phyloP scores from a whole-genome alignment of 257 asterid genomes.

The Nicotiana knightiana region DNA sequence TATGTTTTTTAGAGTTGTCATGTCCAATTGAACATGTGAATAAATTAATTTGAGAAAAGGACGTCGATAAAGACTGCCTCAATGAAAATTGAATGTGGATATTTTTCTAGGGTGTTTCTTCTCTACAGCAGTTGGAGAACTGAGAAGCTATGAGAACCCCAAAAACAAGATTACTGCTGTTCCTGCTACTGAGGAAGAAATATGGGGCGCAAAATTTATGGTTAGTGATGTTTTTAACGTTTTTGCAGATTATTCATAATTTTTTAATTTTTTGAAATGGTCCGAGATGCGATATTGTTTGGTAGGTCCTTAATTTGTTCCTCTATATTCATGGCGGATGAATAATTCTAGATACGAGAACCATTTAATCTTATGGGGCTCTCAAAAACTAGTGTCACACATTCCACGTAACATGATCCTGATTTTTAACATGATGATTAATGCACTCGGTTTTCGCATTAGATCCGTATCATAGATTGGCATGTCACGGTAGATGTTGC shows the following conservation, averaged over 20 bases:
- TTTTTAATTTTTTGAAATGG: background rate
- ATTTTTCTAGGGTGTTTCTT: slow-evolving; percentile 72
- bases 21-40: background rate
- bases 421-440: background rate
- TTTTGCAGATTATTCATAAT: background rate
- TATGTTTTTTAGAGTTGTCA: background rate
- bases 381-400: background rate
- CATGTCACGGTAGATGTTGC: background rate
- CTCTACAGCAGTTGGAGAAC: slow-evolving; percentile 72
- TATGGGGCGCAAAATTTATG: slow-evolving; percentile 96
- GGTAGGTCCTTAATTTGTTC: background rate
- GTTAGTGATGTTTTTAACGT: slow-evolving; percentile 27
- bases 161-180: slow-evolving; percentile 87
- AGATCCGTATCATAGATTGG: background rate
- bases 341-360: background rate
- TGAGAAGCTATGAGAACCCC: slow-evolving; percentile 89
- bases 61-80: background rate
- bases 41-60: background rate
- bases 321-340: background rate
- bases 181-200: slow-evolving; percentile 87
- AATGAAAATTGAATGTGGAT: background rate
- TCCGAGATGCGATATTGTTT: background rate
- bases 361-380: background rate
- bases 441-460: background rate
- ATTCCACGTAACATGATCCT: background rate